Base-by-base conservation (phyloP, 768 basidiomycete species). In the Suillus occidentalis region DNA sequence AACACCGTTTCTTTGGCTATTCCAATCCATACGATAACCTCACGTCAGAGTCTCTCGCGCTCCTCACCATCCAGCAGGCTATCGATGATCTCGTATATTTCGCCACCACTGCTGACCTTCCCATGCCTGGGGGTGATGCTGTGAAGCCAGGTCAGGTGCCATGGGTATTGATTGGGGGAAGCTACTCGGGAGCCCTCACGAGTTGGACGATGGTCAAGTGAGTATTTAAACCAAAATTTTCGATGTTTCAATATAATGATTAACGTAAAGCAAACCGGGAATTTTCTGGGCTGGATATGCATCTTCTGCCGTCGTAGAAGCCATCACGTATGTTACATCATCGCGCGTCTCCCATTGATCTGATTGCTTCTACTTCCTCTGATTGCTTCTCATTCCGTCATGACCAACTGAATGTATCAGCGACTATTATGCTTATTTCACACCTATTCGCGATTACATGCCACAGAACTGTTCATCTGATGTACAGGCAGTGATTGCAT, bases 1-100 rank as follows among this genome's bases (percentile, higher is more conserved):
- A 92, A 69, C 90, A 92, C 70, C 83, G 91, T 25, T 92, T 88
- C 80, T 92, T 87, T 67, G 90, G 90, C 20, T 75, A 84, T n/a
- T 91, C 89, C 65, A 92, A 90, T 72, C 90, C 90, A 6, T 82
- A 81, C 57, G 16, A 83, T 25, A 81, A 91, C 72, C 82, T 92
- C 34, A 84, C 79, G 28, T 83, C 83, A 37, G 73, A 82, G 68
- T 90, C 87, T 69, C 76, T 92, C 40, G 76, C 77, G 53, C 68
- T 85, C 13, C 87, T 88, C 71, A 91, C 88, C 2, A 82, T 92
- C 58, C 86, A 90, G 72, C 90, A 92, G 76, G 88, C 89, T 9
- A 85, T 90, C 66, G 86, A 90, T 60, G 90, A 91, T 69, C 74
- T 91, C 45, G 88, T 80, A 20, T 89, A 88, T 74, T 92, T 92